Evolutionary conservation across 495 filamentous ascomycete genomes (phyloP).

Genomic region (Penicillium fimorum): DNA sequence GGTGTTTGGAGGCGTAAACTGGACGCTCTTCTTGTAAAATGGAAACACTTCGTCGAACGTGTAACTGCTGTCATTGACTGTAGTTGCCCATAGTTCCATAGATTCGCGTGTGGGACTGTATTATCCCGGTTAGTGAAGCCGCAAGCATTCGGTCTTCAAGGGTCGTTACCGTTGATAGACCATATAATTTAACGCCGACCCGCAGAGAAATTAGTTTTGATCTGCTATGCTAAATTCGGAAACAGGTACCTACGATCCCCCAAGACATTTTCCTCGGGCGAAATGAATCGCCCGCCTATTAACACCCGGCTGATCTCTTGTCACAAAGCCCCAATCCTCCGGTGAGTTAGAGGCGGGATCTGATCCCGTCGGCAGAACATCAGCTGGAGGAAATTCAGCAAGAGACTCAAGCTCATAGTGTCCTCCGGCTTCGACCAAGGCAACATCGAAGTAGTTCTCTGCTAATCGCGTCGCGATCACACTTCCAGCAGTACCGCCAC

Average conservation of each 20-base stretch:
- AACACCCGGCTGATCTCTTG: conserved; percentile 38
- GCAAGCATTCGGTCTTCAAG: neutral
- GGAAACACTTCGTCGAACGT: conserved; percentile 51
- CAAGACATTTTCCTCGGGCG: conserved; percentile 36
- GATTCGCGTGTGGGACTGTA: conserved; percentile 38
- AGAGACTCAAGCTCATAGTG: conserved; percentile 50
- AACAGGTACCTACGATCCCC: conserved; percentile 29
- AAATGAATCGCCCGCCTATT: conserved; percentile 38
- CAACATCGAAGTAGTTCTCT: conserved; percentile 36
- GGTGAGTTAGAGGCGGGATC: conserved; percentile 28
- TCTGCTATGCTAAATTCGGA: neutral
- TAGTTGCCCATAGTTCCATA: conserved; percentile 55
- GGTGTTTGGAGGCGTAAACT: conserved; percentile 53
- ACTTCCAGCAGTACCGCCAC: conserved; percentile 55
- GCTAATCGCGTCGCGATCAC: conserved; percentile 50
- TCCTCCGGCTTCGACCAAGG: conserved; percentile 57
- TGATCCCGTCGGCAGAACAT: conserved; percentile 18
- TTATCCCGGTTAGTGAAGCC: neutral
- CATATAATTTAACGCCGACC: conserved; percentile 53
- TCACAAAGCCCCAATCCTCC: conserved; percentile 52
- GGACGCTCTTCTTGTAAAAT: conserved; percentile 51
- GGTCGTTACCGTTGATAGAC: conserved; percentile 34
- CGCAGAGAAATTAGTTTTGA: neutral
- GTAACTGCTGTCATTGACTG: conserved; percentile 55
- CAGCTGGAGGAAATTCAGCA: conserved; percentile 37